A percentile compares a stretch with the other conserved stretches of the same genome.
phyloP scores from a whole-genome alignment of 2,329 filamentous ascomycete species.

The Alternaria metachromatica region DNA sequence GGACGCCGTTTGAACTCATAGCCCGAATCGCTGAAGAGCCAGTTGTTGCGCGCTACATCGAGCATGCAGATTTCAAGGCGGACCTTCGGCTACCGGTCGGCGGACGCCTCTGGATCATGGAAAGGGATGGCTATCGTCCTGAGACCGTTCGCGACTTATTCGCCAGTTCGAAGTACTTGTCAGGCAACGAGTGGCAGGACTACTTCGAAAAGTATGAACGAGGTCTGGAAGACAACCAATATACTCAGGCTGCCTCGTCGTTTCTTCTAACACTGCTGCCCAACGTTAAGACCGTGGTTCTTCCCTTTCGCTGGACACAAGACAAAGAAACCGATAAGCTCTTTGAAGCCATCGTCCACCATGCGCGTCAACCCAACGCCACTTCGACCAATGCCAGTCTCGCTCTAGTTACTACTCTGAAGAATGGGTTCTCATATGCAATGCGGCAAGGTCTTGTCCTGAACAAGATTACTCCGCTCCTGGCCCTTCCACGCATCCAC shows the following conservation, averaged over 20 bases:
- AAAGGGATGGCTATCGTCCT: constrained; percentile 20
- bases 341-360: not conserved
- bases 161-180: constrained; percentile 19
- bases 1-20: constrained; percentile 19
- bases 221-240: not conserved
- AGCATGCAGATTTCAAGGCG: constrained; percentile 18
- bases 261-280: not conserved
- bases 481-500: not conserved
- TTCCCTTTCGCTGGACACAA: not conserved
- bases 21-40: constrained; percentile 20
- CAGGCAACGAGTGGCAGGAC: not conserved
- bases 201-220: not conserved
- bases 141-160: constrained; percentile 22
- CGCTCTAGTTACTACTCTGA: not conserved
- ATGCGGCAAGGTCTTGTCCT: not conserved
- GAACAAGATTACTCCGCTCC: not conserved
- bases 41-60: constrained; percentile 21
- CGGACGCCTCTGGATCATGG: constrained; percentile 14
- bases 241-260: not conserved
- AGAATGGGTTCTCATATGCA: not conserved
- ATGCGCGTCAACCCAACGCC: not conserved
- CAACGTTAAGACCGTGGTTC: not conserved
- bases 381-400: not conserved
- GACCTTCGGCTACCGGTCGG: constrained; percentile 12
- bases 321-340: not conserved